Conservation (phyloP, 306 rosid genomes). For the Quercus bicolor region DNA sequence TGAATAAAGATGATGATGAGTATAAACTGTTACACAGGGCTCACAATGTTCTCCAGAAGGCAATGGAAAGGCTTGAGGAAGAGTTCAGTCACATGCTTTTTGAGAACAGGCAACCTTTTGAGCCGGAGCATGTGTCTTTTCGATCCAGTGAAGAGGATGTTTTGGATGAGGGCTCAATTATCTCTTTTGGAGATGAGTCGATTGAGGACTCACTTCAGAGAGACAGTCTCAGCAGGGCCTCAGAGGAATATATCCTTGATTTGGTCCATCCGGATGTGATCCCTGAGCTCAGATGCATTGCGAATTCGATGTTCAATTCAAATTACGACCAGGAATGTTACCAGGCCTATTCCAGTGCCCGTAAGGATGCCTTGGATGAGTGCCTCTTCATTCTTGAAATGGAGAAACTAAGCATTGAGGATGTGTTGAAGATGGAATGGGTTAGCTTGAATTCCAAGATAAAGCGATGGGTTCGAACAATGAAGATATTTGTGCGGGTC, state of each 20-base stretch:
- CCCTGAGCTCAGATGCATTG: constrained; percentile 64
- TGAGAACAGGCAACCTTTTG: constrained; percentile 68
- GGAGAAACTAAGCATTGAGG: constrained; percentile 83
- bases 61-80: constrained; percentile 83
- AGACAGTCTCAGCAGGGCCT: constrained; percentile 55
- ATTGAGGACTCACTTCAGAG: constrained; percentile 57
- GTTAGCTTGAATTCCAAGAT: constrained; percentile 63
- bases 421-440: constrained; percentile 83
- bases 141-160: constrained; percentile 66
- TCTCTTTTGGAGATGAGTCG: constrained; percentile 72
- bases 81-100: constrained; percentile 70
- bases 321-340: constrained; percentile 69
- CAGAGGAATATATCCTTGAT: constrained; percentile 61
- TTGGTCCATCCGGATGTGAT: constrained; percentile 62
- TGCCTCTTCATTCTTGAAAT: constrained; percentile 68
- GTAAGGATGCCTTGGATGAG: constrained; percentile 84
- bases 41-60: constrained; percentile 73
- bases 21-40: constrained; percentile 45
- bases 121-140: constrained; percentile 67
- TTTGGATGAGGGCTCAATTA: constrained; percentile 55
- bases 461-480: constrained; percentile 75
- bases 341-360: constrained; percentile 59
- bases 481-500: constrained; percentile 80
- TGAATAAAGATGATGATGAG: constrained; percentile 47
- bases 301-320: constrained; percentile 62